These are phyloP conservation scores for Mycena venus DNA, from an alignment of 768 basidiomycete genomes.

Conservation along the genomic window DNA sequence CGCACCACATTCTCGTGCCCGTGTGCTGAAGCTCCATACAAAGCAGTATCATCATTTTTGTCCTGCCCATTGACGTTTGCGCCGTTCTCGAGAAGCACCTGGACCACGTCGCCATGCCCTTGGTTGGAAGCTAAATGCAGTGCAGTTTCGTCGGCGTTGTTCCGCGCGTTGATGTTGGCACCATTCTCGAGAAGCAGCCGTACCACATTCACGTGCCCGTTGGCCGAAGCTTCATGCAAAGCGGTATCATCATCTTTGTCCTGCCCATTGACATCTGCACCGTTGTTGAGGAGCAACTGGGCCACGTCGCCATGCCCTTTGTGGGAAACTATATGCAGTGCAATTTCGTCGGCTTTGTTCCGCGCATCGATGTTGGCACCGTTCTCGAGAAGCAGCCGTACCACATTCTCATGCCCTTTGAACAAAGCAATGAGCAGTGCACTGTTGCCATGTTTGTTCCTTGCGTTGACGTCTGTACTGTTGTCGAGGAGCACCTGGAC, in stretches of 20 bases:
- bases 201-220: neutral
- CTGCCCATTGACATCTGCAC: neutral
- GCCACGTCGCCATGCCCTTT: neutral
- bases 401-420: neutral
- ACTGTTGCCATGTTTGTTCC: neutral
- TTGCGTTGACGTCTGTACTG: neutral
- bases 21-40: too few relatives aligned
- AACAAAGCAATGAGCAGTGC: neutral
- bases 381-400: too few relatives aligned
- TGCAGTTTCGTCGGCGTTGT: too few relatives aligned
- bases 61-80: neutral
- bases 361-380: too few relatives aligned
- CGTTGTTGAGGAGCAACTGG: neutral
- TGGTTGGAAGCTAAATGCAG: too few relatives aligned
- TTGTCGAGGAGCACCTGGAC: neutral
- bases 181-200: too few relatives aligned
- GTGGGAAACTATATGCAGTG: too few relatives aligned
- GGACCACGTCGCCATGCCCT: neutral
- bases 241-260: neutral
- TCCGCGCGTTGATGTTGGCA: too few relatives aligned
- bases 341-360: too few relatives aligned
- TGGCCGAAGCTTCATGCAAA: too few relatives aligned
- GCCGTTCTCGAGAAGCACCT: neutral
- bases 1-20: neutral
- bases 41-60: neutral